These are phyloP conservation scores for Ophiostoma montium DNA, from an alignment of 2,329 filamentous ascomycete genomes.

Conservation along the genomic window DNA sequence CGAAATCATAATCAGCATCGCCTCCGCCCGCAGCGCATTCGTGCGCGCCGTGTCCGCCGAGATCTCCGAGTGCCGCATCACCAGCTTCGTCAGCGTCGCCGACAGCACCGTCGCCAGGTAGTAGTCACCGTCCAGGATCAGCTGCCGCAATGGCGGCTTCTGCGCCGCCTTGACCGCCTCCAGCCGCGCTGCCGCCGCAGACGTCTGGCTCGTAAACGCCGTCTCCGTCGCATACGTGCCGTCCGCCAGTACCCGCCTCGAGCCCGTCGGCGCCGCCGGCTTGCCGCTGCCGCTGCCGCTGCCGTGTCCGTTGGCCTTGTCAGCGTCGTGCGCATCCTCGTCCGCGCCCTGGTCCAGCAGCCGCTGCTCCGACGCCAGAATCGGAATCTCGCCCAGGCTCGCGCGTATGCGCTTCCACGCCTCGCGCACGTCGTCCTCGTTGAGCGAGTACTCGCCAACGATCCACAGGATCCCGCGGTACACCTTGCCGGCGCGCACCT, in stretches of 20 bases:
- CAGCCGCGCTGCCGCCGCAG: slow-evolving; percentile 69
- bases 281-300: too few relatives aligned
- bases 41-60: slow-evolving; percentile 75
- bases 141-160: slow-evolving; percentile 85
- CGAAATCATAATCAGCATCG: slow-evolving; percentile 99
- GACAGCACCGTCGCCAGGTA: slow-evolving; percentile 92
- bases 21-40: slow-evolving; percentile 87
- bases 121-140: slow-evolving; percentile 94
- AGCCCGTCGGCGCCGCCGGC: slow-evolving; percentile 61
- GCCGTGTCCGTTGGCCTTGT: slow-evolving; percentile 54
- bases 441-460: slow-evolving; percentile 88
- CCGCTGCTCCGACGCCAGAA: slow-evolving; percentile 85
- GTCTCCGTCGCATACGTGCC: slow-evolving; percentile 97
- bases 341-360: slow-evolving; percentile 75
- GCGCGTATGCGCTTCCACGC: slow-evolving; percentile 93
- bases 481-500: slow-evolving; percentile 92
- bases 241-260: slow-evolving; percentile 83
- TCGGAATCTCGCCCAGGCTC: slow-evolving; percentile 91
- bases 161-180: slow-evolving; percentile 95
- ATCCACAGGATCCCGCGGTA: slow-evolving; percentile 97
- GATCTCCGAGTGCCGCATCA: slow-evolving; percentile 93
- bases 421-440: slow-evolving; percentile 86
- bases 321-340: slow-evolving; percentile 40
- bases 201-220: slow-evolving; percentile 79
- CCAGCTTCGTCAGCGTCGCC: slow-evolving; percentile 88